These are phyloP conservation scores for Fraxinus baroniana DNA, from an alignment of 305 asterid species.

Conservation along the genomic window DNA sequence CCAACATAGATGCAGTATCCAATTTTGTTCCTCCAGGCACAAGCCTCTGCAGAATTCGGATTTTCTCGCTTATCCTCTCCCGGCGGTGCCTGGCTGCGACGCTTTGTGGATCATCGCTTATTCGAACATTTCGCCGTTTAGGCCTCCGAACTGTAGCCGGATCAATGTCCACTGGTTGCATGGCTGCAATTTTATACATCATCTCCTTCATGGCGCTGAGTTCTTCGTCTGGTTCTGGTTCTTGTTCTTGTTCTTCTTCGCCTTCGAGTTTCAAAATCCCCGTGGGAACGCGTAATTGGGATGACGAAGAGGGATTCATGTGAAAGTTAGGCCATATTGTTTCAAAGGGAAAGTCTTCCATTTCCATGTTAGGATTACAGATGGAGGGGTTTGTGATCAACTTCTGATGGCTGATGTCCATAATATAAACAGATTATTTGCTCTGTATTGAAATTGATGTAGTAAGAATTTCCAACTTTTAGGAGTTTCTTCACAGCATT, in stretches of 20 bases:
- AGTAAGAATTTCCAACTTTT: background rate
- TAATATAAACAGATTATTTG: background rate
- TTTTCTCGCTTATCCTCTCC: conserved; percentile 26
- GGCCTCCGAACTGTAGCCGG: conserved; percentile 17
- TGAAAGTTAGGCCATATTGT: background rate
- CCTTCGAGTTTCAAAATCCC: background rate
- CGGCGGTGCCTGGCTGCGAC: conserved; percentile 23
- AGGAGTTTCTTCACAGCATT: background rate
- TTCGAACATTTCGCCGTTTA: conserved; percentile 14
- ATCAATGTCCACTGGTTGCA: conserved; percentile 25
- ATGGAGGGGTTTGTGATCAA: background rate
- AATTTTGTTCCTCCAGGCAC: conserved; percentile 24
- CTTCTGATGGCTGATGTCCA: conserved; percentile 4
- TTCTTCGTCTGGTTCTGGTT: conserved; percentile 13
- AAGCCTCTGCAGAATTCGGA: conserved; percentile 17
- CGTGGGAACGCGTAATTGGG: background rate
- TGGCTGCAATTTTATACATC: conserved; percentile 21
- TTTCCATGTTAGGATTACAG: background rate
- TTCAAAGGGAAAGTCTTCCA: conserved; percentile 6
- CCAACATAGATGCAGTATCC: conserved; percentile 27
- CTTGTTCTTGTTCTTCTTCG: background rate
- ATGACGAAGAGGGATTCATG: background rate
- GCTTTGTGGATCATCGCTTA: conserved; percentile 24
- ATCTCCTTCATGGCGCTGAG: conserved; percentile 21
- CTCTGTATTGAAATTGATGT: background rate